Conservation (phyloP, 202 grass and related monocot species). For the Cymbopogon flexuosus region DNA sequence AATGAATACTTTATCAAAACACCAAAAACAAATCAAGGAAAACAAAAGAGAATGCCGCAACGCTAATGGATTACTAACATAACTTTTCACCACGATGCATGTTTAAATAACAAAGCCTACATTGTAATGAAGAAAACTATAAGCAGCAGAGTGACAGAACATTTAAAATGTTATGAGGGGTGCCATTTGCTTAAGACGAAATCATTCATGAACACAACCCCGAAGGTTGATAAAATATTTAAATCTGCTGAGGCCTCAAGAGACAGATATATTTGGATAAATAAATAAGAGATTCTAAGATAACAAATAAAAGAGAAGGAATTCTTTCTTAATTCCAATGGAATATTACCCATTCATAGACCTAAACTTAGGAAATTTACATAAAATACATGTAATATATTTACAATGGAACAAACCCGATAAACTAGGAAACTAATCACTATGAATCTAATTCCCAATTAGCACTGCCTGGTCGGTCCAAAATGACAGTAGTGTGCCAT, state of each 20-base stretch:
- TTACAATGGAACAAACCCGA: not conserved
- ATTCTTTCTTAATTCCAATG: not conserved
- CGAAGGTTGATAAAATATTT: slow-evolving; percentile 5
- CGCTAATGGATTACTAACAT: slow-evolving; percentile 2
- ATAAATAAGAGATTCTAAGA: not conserved
- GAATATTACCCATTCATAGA: not conserved
- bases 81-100: slow-evolving; percentile 6
- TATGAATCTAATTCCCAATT: not conserved
- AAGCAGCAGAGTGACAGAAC: not conserved
- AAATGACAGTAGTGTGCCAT: not conserved
- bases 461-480: not conserved
- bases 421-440: not conserved
- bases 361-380: slow-evolving; percentile 4
- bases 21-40: not conserved
- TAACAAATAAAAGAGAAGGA: not conserved
- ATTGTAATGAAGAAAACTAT: slow-evolving; percentile 14
- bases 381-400: not conserved
- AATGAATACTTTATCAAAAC: not conserved
- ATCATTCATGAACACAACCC: not conserved
- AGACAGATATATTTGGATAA: not conserved
- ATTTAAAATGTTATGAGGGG: not conserved
- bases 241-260: not conserved
- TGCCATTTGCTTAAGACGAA: not conserved
- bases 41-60: not conserved
- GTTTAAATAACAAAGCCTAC: not conserved